A percentile compares a stretch with the other conserved stretches of the same genome.
Evolutionary conservation across 2,329 filamentous ascomycete genomes (phyloP).

Genomic region (Trichoderma atroviride): DNA sequence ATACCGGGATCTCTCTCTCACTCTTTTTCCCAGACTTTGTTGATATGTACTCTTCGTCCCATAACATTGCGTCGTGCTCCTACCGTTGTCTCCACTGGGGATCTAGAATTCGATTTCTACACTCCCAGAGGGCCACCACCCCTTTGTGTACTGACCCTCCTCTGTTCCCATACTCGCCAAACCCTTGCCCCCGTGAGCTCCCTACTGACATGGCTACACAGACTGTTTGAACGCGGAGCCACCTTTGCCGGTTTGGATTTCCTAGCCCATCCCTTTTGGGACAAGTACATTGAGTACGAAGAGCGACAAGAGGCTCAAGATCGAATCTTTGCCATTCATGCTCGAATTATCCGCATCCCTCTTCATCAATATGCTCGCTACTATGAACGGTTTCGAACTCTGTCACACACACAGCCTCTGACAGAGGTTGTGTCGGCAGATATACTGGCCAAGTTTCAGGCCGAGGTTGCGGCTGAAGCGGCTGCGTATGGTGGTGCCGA

Average conservation of each 20-base stretch:
- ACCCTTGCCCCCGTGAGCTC: constrained; percentile 33
- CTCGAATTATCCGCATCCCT: constrained; percentile 82
- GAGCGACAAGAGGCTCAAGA: constrained; percentile 84
- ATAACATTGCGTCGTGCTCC: constrained; percentile 47
- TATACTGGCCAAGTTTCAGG: constrained; percentile 66
- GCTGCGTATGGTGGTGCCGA: constrained; percentile 53
- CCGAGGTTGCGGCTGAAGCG: constrained; percentile 71
- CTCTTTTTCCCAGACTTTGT: constrained; percentile 65
- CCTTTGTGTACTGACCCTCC: constrained; percentile 62
- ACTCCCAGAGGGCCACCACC: constrained; percentile 44
- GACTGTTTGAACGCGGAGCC: constrained; percentile 89
- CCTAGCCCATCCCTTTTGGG: constrained; percentile 94
- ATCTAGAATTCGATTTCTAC: constrained; percentile 50
- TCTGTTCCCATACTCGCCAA: constrained; percentile 40
- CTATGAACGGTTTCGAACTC: constrained; percentile 83
- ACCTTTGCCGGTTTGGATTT: constrained; percentile 88
- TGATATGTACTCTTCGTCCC: constrained; percentile 44
- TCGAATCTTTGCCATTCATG: constrained; percentile 81
- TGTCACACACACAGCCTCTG: constrained; percentile 73
- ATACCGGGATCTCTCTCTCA: constrained; percentile 65
- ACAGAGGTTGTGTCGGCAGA: constrained; percentile 72
- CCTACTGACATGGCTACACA: constrained; percentile 48
- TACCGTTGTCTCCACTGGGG: constrained; percentile 41
- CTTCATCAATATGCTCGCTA: constrained; percentile 96
- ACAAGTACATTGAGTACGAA: constrained; percentile 97